Base-by-base conservation (phyloP, 1,284 basidiomycete species). In the Melampsora larici-populina region DNA sequence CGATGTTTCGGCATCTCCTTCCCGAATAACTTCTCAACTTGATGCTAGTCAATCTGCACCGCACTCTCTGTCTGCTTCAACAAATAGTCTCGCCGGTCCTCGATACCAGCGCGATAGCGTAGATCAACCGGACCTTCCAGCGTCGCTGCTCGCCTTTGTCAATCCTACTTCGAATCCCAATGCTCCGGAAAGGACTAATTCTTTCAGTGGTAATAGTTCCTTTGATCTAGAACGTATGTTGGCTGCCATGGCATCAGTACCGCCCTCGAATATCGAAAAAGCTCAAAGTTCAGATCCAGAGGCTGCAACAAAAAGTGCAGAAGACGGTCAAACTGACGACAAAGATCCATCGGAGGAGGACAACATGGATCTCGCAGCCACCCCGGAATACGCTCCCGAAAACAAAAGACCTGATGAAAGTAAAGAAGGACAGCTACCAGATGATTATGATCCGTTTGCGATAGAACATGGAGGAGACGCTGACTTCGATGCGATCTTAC, bases 381-480 rank as follows among this genome's bases (percentile, higher is more conserved):
- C 74, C 26, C 74, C 74, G 62, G 74, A 76, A 63, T 46, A 43
- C 46, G 74, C 69, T 33, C 5, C 58, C 17, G 43, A 68, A 46
- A 40, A 17, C 43, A 26, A 43, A 11, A 17, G 46, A 46, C 8
- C n/a, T 2, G 58, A 24, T 18, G 66, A 68, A 18, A 55, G 26
- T 46, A 60, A 18, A 43, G 63, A 31, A 31, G 6, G 21, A 62
- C 58, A 43, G 24, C 48, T 76, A 31, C 66, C 74, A 24, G 74
- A 76, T 58, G 74, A 76, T 76, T 76, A 76, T 69, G 74, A 76
- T 69, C 74, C 74, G 29, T 76, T 76, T 69, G 74, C 58, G 24
- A 31, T 76, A 60, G 66, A 55, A n/a, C 66, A 68, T 40, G 74
- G 74, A 26, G 74, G 49, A 51, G 74, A 76, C 49, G 74, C 74